Percentiles rank a stretch among this genome's conserved stretches.
Evolutionary conservation across 2,329 filamentous ascomycete species (phyloP).

Genomic region (Aspergillus melleus): DNA sequence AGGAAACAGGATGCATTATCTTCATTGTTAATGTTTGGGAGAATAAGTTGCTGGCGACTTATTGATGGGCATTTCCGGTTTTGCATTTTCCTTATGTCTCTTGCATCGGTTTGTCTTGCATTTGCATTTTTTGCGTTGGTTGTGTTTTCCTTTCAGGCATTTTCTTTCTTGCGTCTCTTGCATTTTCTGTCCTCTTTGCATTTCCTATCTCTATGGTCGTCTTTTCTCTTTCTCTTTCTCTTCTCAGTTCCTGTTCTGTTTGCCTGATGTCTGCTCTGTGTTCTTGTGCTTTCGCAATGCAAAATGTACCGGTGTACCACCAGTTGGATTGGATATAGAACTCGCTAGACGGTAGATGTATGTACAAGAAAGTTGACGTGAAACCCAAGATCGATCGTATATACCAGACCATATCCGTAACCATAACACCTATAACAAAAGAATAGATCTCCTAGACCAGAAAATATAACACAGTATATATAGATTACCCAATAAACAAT

Average conservation of each 20-base stretch:
- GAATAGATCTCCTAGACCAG: not conserved
- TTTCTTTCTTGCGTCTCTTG: not conserved
- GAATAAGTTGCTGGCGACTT: not conserved
- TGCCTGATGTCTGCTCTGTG: not conserved
- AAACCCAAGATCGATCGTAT: not conserved
- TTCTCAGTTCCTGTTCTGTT: constrained; percentile 2
- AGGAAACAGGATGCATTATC: not conserved
- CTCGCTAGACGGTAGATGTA: not conserved
- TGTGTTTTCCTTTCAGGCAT: not conserved
- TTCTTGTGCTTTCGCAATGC: not conserved
- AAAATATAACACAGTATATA: too few species aligned
- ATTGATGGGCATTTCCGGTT: not conserved
- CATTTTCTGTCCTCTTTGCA: too few species aligned
- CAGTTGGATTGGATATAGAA: not conserved
- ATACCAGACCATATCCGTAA: not conserved
- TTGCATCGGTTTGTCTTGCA: constrained; percentile 1
- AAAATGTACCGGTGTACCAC: not conserved
- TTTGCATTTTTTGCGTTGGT: constrained; percentile 4
- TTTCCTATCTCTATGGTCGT: not conserved
- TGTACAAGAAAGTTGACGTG: not conserved
- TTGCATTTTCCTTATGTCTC: not conserved
- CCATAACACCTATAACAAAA: not conserved
- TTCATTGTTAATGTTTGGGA: not conserved
- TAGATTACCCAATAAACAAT: too few species aligned
- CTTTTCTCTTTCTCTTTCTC: not conserved